Evolutionary conservation across 1,284 basidiomycete genomes (phyloP).

Genomic region (Tremellales sp.): DNA sequence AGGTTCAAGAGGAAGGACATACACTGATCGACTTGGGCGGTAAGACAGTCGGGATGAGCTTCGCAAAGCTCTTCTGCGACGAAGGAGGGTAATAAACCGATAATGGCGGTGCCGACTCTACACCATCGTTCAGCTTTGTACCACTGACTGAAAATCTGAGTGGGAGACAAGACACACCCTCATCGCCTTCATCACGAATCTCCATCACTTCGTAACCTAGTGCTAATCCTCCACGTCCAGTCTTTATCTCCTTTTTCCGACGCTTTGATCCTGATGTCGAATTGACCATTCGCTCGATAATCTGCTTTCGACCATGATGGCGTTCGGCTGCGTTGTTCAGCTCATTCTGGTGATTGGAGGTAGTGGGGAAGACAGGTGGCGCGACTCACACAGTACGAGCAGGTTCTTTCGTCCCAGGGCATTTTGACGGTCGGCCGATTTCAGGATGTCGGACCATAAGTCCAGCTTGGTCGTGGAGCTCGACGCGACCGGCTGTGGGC

Average conservation of each 20-base stretch:
- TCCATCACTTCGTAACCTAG: slow-evolving; percentile 85
- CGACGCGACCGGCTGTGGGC: too few relatives aligned
- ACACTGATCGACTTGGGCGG: slow-evolving; percentile 54
- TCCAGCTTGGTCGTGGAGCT: slow-evolving; percentile 46
- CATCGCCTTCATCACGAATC: slow-evolving; percentile 78
- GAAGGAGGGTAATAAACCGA: slow-evolving; percentile 87
- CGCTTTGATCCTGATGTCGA: slow-evolving; percentile 4
- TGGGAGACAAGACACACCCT: slow-evolving; percentile 57
- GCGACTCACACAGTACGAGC: slow-evolving; percentile 66
- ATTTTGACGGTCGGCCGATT: slow-evolving; percentile 75
- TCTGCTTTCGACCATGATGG: slow-evolving; percentile 22
- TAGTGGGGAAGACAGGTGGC: slow-evolving; percentile 10
- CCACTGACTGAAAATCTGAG: background rate
- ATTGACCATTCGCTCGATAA: slow-evolving; percentile 12
- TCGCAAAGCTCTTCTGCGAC: slow-evolving; percentile 64
- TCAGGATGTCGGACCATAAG: slow-evolving; percentile 84
- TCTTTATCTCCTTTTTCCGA: slow-evolving; percentile 36
- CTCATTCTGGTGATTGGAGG: slow-evolving; percentile 62
- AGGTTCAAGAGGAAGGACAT: slow-evolving; percentile 7
- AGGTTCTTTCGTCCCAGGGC: slow-evolving; percentile 72
- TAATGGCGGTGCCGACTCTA: slow-evolving; percentile 77
- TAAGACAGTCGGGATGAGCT: slow-evolving; percentile 77
- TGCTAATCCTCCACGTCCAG: slow-evolving; percentile 60
- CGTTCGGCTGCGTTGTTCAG: slow-evolving; percentile 62
- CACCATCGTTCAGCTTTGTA: background rate